These are phyloP conservation scores for Alternaria tenuissima DNA, from an alignment of 2,329 filamentous ascomycete genomes.

Conservation along the genomic window DNA sequence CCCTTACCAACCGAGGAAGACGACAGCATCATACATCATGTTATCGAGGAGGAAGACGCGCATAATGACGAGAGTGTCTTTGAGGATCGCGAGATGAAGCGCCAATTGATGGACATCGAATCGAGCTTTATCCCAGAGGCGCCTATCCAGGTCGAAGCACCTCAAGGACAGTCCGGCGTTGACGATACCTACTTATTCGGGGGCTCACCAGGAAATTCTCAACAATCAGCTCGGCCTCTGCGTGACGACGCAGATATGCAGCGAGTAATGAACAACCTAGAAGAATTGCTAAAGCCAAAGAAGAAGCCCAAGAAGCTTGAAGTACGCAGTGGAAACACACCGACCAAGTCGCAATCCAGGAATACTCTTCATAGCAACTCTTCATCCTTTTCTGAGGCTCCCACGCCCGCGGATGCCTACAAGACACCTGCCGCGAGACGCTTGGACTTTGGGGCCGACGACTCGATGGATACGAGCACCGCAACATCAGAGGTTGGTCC, in stretches of 20 bases:
- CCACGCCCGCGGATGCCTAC: slow-evolving; percentile 54
- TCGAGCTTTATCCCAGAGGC: slow-evolving; percentile 69
- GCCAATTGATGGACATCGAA: slow-evolving; percentile 68
- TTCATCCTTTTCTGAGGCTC: slow-evolving; percentile 41
- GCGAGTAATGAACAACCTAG: slow-evolving; percentile 27
- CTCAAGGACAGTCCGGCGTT: slow-evolving; percentile 42
- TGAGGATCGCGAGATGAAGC: slow-evolving; percentile 67
- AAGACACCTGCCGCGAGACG: slow-evolving; percentile 51
- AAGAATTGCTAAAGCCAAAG: slow-evolving; percentile 29
- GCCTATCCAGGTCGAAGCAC: slow-evolving; percentile 44
- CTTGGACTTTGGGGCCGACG: slow-evolving; percentile 33
- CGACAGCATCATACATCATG: slow-evolving; percentile 50
- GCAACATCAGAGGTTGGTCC: slow-evolving; percentile 46
- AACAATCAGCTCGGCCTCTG: slow-evolving; percentile 24
- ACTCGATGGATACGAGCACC: slow-evolving; percentile 36
- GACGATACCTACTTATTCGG: slow-evolving; percentile 59
- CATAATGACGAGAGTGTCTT: slow-evolving; percentile 54
- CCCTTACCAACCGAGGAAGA: slow-evolving; percentile 52
- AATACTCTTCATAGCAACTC: slow-evolving; percentile 32
- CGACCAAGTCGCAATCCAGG: slow-evolving; percentile 21
- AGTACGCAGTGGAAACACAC: slow-evolving; percentile 27
- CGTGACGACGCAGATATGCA: slow-evolving; percentile 19
- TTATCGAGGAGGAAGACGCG: slow-evolving; percentile 38
- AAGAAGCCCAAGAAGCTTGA: slow-evolving; percentile 35
- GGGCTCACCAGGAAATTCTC: slow-evolving; percentile 45